phyloP scores from a whole-genome alignment of 2,329 filamentous ascomycete species.

The Epichloe baconii region DNA sequence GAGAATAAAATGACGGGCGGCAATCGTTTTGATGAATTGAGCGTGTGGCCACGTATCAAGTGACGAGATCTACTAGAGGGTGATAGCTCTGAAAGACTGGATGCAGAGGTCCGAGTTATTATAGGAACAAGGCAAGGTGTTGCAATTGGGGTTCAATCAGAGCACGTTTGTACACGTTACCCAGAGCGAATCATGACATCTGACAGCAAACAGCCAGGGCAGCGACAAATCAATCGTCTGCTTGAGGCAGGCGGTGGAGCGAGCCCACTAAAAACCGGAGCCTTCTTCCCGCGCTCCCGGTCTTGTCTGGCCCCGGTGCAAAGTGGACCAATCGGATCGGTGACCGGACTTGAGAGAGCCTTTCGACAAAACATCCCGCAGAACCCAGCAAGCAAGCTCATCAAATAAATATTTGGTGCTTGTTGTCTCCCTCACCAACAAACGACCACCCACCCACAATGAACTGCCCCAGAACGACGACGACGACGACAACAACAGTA shows the following conservation, averaged over 20 bases:
- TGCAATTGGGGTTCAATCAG: neutral
- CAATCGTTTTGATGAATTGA: neutral
- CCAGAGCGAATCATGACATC: neutral
- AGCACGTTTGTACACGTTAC: too few relatives aligned
- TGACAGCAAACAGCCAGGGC: neutral
- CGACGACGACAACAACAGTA: neutral
- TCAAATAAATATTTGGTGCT: neutral
- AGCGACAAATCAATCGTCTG: neutral
- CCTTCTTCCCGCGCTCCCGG: neutral
- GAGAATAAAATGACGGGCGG: too few relatives aligned
- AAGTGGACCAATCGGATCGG: too few relatives aligned
- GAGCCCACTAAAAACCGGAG: neutral
- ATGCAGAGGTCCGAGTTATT: too few relatives aligned
- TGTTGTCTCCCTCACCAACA: neutral
- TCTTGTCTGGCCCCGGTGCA: too few relatives aligned
- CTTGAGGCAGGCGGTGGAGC: conserved; percentile 9
- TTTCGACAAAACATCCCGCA: neutral
- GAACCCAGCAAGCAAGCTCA: neutral
- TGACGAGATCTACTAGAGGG: too few relatives aligned
- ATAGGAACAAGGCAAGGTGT: neutral
- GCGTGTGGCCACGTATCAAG: too few relatives aligned
- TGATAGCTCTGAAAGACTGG: too few relatives aligned
- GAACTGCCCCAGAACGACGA: neutral
- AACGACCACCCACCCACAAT: neutral
- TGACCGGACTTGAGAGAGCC: too few relatives aligned